Evolutionary conservation across 1,284 basidiomycete genomes (phyloP), one percentile per base, ranked within the genome.

Genomic region (Sporisorium scitamineum): DNA sequence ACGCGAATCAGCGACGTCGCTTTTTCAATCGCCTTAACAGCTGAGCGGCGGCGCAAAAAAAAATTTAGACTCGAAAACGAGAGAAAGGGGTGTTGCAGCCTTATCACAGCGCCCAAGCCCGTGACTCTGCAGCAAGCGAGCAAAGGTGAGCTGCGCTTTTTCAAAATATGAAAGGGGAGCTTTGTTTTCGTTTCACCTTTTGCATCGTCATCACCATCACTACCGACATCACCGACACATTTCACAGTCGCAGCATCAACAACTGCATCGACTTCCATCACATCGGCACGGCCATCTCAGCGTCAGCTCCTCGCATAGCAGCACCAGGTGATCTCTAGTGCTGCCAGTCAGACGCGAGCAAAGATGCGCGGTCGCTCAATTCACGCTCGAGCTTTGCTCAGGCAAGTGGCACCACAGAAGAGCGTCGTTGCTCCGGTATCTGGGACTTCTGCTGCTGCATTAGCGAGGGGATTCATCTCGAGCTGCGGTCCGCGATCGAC

Each of bases 361-460:
- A 61, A 61, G 56, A 75, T 75, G 72, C 72, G 72, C 50, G 72
- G 67, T 24, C 72, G 72, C 44, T 75, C 72, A 13, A 70, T 75
- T 52, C 63, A 75, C 48, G 72, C 72, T 24, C 62, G 72, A n/a
- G 59, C 72, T 8, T 14, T 75, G 63, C 60, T 70, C 47, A 57
- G 72, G 56, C 71, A 74, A 51, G 41, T 54, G 24, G 56, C 56
- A 11, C 16, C 60, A 11, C 63, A 61, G 14, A 65, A 56, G 34
- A 57, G 53, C 47, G 59, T 42, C 20, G 56, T 60, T 27, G 39
- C 57, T 32, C 58, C 71, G 32, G 65, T 73, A 61, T 58, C 66
- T 8, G 37, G 48, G 2, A 61, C 65, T n/a, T 62, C 70, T 10
- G 45, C 55, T 9, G 53, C 59, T 18, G 20, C 44, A 18, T 47